A percentile compares a stretch with the other conserved stretches of the same genome.
These are phyloP conservation scores for Suillus discolor DNA, from an alignment of 768 basidiomycete species.

Conservation along the genomic window DNA sequence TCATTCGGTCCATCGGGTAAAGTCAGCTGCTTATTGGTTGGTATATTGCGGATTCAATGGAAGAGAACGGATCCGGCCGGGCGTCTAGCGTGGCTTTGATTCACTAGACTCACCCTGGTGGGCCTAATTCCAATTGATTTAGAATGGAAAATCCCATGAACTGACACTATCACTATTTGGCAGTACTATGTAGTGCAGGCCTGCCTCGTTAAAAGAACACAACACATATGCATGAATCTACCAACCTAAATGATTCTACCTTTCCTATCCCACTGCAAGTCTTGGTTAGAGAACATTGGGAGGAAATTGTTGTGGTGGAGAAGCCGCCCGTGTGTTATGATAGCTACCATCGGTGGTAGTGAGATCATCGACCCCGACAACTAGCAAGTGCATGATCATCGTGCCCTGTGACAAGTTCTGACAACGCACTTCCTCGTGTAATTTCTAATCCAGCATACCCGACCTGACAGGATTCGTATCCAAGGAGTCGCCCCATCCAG, in stretches of 20 bases:
- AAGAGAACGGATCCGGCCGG: too few species aligned
- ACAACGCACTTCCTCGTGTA: not conserved
- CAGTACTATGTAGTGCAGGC: too few species aligned
- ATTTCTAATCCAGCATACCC: not conserved
- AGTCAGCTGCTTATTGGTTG: too few species aligned
- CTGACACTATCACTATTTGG: too few species aligned
- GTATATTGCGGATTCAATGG: too few species aligned
- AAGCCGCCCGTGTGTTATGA: not conserved
- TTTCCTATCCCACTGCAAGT: not conserved
- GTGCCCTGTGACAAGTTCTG: not conserved
- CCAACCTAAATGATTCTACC: not conserved
- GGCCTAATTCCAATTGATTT: too few species aligned
- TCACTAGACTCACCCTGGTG: too few species aligned
- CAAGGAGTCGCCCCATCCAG: constrained; percentile 3
- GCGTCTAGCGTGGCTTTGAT: too few species aligned
- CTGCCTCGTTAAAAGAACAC: not conserved
- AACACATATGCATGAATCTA: not conserved
- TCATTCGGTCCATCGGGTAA: too few species aligned
- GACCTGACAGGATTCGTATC: constrained; percentile 6
- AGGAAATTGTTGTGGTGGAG: not conserved
- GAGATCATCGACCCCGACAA: not conserved
- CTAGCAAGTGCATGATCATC: not conserved
- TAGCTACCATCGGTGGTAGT: not conserved
- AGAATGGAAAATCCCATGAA: too few species aligned
- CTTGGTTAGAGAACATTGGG: not conserved